Evolutionary conservation across 306 rosid species (phyloP).

Genomic region (Elaeagnus macrophylla): DNA sequence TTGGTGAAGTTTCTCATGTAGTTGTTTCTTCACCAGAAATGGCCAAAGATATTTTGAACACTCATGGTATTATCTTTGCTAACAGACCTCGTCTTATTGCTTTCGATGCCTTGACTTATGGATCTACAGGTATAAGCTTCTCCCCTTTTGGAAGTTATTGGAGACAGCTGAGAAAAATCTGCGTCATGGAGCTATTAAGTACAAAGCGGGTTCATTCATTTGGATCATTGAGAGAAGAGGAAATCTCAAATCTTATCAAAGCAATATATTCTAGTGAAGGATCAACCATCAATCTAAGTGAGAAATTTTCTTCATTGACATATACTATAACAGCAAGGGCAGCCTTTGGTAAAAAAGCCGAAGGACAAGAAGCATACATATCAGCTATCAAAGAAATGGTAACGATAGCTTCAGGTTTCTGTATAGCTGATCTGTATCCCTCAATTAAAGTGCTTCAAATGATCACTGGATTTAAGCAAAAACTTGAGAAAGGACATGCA

Average conservation of each 20-base stretch:
- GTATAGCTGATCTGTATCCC: constrained; percentile 17
- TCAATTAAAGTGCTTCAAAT: constrained; percentile 9
- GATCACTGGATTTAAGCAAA: constrained; percentile 16
- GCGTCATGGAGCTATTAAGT: constrained; percentile 18
- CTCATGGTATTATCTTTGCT: constrained; percentile 21
- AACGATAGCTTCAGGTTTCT: constrained; percentile 8
- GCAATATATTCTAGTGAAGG: not conserved
- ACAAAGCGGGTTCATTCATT: constrained; percentile 19
- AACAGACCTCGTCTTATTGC: constrained; percentile 15
- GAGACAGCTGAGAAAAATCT: constrained; percentile 25
- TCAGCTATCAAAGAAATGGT: not conserved
- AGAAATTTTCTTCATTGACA: not conserved
- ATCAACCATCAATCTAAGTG: constrained; percentile 12
- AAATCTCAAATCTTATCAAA: not conserved
- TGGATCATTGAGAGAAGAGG: constrained; percentile 9
- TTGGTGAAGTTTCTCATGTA: not conserved
- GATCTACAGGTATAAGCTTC: not conserved
- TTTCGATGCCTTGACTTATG: not conserved
- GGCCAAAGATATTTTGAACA: constrained; percentile 25
- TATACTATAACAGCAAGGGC: constrained; percentile 15
- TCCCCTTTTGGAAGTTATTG: constrained; percentile 18
- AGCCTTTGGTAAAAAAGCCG: constrained; percentile 14
- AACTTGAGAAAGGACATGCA: constrained; percentile 12
- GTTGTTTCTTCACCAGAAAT: constrained; percentile 20
- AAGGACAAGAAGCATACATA: constrained; percentile 14